Evolutionary conservation across 352 stramenopile species (phyloP), one percentile per base, ranked within the genome.

Genomic region (Pythium vanterpoolii): DNA sequence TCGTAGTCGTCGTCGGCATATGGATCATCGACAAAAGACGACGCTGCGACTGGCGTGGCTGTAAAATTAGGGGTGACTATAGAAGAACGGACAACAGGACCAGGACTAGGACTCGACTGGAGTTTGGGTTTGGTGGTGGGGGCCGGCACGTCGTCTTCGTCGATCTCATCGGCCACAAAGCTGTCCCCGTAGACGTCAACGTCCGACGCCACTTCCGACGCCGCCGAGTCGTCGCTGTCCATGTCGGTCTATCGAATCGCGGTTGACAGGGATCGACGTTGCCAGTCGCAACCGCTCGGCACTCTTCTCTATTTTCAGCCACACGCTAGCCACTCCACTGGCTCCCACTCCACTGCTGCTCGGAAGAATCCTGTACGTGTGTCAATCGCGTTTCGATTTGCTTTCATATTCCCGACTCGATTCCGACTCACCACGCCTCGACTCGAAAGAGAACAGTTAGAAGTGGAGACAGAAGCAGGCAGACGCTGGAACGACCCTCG

Each of bases 151-250:
- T 62, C 62, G 50, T 73, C 81, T 33, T 89, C 80, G 11, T 72
- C 69, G 58, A 87, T 66, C 45, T 86, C 75, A 30, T 80, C 85
- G 10, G 71, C 74, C 13, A 74, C 62, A 39, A 73, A 66, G 56
- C 77, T 84, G 34, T 74, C 74, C 24, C 66, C 72, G 51, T 72
- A 69, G 38, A 30, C 59, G 50, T 82, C 72, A 5, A 62, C 63
- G 24, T 90, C 81, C 24, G 78, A 87, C 58, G 73, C 73, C 51
- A 90, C 73, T 59, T 90, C 81, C 9, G 71, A 87, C 11, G 81
- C 81, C 1, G 60, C 76, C 64, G 76, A 87, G 69, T 86, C 78
- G 77, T 89, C 81, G 60, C 80, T 90, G 68, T 87, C 73, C 76
- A 89, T 87, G 36, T 43, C 18, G 39, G 18, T 40, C 5, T 42